Evolutionary conservation across 129 eudicot genomes (phyloP).

Genomic region (Flaveria sonorensis): DNA sequence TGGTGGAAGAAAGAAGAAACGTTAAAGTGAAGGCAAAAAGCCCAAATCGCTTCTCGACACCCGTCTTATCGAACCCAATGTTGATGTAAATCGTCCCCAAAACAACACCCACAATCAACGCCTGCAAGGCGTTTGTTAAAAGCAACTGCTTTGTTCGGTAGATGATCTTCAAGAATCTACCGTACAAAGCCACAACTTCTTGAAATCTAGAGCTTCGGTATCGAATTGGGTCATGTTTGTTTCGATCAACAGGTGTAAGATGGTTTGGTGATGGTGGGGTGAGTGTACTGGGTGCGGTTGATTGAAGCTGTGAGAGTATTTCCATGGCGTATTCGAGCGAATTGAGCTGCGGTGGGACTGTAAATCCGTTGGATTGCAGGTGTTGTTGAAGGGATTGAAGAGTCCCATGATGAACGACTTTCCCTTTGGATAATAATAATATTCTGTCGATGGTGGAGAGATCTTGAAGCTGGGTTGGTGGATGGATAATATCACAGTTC

Average conservation of each 20-base stretch:
- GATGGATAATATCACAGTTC: slow-evolving; percentile 75
- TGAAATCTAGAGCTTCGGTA: slow-evolving; percentile 74
- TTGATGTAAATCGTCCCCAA: slow-evolving; percentile 89
- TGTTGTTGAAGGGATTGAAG: slow-evolving; percentile 56
- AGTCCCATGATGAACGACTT: slow-evolving; percentile 78
- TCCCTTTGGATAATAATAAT: slow-evolving; percentile 68
- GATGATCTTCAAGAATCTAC: slow-evolving; percentile 74
- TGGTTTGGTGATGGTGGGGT: slow-evolving; percentile 19
- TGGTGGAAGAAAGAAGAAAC: slow-evolving; percentile 89
- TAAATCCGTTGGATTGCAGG: slow-evolving; percentile 52
- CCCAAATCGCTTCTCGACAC: slow-evolving; percentile 82
- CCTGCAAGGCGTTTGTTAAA: slow-evolving; percentile 78
- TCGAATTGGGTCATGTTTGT: slow-evolving; percentile 24
- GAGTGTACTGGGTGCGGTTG: background rate
- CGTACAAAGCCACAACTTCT: slow-evolving; percentile 57
- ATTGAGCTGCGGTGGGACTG: slow-evolving; percentile 88
- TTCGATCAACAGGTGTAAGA: background rate
- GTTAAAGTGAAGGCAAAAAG: slow-evolving; percentile 94
- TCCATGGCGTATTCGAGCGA: slow-evolving; percentile 96
- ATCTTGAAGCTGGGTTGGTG: slow-evolving; percentile 98
- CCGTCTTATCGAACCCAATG: slow-evolving; percentile 66
- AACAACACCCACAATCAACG: slow-evolving; percentile 78
- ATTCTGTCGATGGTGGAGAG: slow-evolving; percentile 66
- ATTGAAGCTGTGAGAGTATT: slow-evolving; percentile 60
- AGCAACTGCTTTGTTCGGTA: slow-evolving; percentile 85